These are phyloP conservation scores for Cryphonectria nitschkei DNA, from an alignment of 2,329 filamentous ascomycete genomes.

Conservation along the genomic window DNA sequence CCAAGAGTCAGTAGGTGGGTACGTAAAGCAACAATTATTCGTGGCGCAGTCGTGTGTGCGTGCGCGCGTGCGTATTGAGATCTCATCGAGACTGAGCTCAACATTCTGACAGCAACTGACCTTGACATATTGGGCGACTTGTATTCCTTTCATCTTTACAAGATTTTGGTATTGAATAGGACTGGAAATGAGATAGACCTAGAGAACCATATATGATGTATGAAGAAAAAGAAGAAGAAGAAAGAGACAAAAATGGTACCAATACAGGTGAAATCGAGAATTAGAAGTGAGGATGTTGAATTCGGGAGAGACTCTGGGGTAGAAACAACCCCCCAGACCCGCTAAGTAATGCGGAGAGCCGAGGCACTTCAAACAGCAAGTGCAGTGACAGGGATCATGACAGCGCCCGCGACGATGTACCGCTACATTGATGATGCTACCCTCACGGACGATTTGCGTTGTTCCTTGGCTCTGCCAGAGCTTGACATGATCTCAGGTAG, in stretches of 20 bases:
- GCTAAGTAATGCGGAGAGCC: slow-evolving; percentile 26
- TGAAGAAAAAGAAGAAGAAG: not conserved
- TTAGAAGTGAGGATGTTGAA: slow-evolving; percentile 3
- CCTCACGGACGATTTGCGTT: not conserved
- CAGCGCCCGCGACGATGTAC: not conserved
- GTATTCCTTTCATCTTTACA: slow-evolving; percentile 41
- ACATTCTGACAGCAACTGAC: slow-evolving; percentile 17
- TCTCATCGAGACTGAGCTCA: slow-evolving; percentile 18
- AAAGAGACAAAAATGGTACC: not conserved
- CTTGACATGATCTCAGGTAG: not conserved
- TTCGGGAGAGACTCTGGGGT: slow-evolving; percentile 15
- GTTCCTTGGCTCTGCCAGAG: not conserved
- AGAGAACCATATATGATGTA: no score
- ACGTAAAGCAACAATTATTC: no score
- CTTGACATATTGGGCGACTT: slow-evolving; percentile 41
- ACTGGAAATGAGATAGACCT: not conserved
- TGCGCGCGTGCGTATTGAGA: not conserved
- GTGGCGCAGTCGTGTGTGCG: no score
- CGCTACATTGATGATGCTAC: not conserved
- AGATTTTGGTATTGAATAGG: not conserved
- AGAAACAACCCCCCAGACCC: not conserved
- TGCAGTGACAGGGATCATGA: slow-evolving; percentile 18
- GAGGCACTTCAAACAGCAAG: slow-evolving; percentile 19
- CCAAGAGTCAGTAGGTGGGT: slow-evolving; percentile 7
- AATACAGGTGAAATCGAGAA: not conserved